Percentiles rank a stretch among this genome's conserved stretches.
Evolutionary conservation across 2,329 filamentous ascomycete species (phyloP).

Genomic region (Ophiocordyceps unilateralis): DNA sequence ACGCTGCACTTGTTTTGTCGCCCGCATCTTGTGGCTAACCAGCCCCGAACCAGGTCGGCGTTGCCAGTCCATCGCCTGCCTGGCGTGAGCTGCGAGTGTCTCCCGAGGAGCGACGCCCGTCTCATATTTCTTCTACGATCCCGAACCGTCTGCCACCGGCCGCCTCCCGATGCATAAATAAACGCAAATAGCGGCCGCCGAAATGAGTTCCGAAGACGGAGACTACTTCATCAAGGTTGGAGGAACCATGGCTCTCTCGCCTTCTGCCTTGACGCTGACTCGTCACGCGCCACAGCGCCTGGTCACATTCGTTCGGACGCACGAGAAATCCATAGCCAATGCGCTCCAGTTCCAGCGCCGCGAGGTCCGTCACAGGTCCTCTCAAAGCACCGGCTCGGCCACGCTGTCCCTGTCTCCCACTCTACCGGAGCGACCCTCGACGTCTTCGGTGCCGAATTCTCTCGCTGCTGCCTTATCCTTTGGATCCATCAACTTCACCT

Average conservation of each 20-base stretch:
- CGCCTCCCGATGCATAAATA: constrained; percentile 12
- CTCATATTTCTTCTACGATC: background rate
- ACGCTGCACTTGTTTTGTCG: background rate
- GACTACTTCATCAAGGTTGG: constrained; percentile 74
- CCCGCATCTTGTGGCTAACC: background rate
- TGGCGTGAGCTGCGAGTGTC: background rate
- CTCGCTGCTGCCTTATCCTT: constrained; percentile 77
- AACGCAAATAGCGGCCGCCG: constrained; percentile 17
- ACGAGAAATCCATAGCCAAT: constrained; percentile 95
- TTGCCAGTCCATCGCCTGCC: too few species aligned
- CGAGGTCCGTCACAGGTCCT: constrained; percentile 53
- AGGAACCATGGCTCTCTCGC: background rate
- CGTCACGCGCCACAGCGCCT: constrained; percentile 60
- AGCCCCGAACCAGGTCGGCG: background rate
- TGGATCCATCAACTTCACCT: constrained; percentile 69
- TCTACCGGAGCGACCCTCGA: constrained; percentile 43
- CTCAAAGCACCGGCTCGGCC: constrained; percentile 45
- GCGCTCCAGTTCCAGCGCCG: constrained; percentile 67
- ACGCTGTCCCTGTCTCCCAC: constrained; percentile 37
- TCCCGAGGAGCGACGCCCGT: background rate
- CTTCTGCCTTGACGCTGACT: background rate
- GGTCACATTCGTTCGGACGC: constrained; percentile 86
- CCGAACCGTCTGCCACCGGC: background rate
- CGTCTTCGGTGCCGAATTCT: constrained; percentile 52
- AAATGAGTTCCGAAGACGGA: constrained; percentile 80